Evolutionary conservation across 139 green algal species (phyloP).

Genomic region (Yamagishiella unicocca): DNA sequence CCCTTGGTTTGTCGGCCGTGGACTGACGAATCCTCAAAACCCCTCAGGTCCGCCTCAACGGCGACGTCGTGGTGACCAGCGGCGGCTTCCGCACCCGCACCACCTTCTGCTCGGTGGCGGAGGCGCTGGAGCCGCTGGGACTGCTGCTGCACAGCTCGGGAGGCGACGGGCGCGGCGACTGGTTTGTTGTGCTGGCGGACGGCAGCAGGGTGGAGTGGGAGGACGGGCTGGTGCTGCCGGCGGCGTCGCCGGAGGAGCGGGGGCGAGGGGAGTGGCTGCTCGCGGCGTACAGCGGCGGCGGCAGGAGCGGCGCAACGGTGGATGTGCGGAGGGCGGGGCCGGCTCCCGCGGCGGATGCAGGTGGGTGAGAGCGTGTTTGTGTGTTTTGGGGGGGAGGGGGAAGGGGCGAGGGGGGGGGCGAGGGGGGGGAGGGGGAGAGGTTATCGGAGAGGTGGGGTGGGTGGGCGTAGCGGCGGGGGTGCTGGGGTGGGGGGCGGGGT

Average conservation of each 20-base stretch:
- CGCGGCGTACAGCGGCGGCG: background rate
- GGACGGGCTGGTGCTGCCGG: background rate
- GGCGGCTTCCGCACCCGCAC: conserved; percentile 40
- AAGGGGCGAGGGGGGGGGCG: background rate
- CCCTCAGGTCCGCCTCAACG: conserved; percentile 12
- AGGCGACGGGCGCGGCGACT: conserved; percentile 10
- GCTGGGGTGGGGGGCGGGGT: too few relatives aligned
- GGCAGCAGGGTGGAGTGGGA: background rate
- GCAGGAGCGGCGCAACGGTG: background rate
- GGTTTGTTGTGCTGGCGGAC: conserved; percentile 2
- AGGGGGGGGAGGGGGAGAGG: background rate
- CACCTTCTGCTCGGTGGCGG: conserved; percentile 8
- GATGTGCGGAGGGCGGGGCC: background rate
- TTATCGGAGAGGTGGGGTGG: too few relatives aligned
- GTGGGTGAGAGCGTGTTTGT: background rate
- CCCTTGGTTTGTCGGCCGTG: too few relatives aligned
- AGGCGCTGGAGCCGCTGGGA: conserved; percentile 18
- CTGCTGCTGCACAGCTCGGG: background rate
- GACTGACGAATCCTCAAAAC: too few relatives aligned
- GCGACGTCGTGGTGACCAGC: conserved; percentile 23
- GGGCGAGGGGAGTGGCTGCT: background rate
- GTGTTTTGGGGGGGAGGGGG: too few relatives aligned
- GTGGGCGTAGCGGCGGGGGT: too few relatives aligned
- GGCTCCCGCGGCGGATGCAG: background rate
- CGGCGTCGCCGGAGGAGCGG: background rate